Conservation (phyloP, 805 yeast species). For the Wickerhamiella slavikovae region DNA sequence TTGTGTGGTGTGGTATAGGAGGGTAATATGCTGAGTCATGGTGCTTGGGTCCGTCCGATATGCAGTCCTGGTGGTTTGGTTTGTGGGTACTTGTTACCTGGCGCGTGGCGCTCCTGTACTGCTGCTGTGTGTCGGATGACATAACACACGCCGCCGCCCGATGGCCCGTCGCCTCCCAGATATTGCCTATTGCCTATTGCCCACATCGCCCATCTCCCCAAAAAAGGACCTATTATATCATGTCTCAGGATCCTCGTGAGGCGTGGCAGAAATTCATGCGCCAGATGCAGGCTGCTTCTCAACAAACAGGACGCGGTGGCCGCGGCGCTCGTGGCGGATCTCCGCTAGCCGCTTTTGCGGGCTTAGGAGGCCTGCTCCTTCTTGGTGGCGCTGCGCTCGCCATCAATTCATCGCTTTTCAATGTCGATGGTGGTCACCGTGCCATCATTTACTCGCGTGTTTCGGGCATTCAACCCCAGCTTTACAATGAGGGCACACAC, state of each 20-base stretch:
- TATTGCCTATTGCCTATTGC: too few relatives aligned
- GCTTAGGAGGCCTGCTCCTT: conserved; percentile 37
- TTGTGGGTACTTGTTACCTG: too few relatives aligned
- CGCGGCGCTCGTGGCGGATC: conserved; percentile 20
- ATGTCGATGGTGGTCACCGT: conserved; percentile 97
- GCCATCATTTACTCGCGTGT: conserved; percentile 84
- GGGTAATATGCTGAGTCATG: too few relatives aligned
- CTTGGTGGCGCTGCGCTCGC: conserved; percentile 37
- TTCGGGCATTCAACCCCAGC: conserved; percentile 62
- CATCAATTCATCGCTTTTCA: conserved; percentile 38
- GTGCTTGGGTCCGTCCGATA: too few relatives aligned
- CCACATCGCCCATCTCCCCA: too few relatives aligned
- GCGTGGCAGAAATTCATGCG: conserved; percentile 1
- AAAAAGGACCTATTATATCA: not conserved
- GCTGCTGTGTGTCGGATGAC: too few relatives aligned
- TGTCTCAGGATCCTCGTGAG: not conserved
- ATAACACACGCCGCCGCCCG: too few relatives aligned
- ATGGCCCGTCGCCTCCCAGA: too few relatives aligned
- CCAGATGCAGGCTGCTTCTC: conserved; percentile 5
- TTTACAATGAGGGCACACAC: conserved; percentile 89
- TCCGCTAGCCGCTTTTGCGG: conserved; percentile 39
- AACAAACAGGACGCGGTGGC: conserved; percentile 10
- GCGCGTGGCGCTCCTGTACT: too few relatives aligned
- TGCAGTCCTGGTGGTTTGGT: too few relatives aligned
- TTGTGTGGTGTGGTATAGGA: not conserved